Evolutionary conservation across 495 filamentous ascomycete species (phyloP), one percentile per base, ranked within the genome.

Genomic region (Talaromyces wortmannii): DNA sequence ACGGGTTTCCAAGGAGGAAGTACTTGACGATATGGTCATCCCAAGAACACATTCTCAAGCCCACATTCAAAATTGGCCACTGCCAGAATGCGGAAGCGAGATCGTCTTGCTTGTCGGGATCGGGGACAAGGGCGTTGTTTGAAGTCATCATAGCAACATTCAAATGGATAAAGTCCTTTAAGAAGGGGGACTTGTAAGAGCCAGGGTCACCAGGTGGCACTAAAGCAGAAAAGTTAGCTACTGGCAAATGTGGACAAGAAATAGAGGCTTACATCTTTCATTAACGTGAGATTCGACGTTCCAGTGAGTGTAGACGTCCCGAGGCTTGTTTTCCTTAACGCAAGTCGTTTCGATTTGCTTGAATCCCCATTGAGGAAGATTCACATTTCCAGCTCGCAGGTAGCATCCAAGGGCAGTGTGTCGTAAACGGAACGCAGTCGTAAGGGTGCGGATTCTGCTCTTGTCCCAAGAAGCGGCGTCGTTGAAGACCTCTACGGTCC

Each of bases 91-190:
- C 81, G 16, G 94, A 97, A 45, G 94, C 95, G 31, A 98, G 79
- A 66, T 98, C 94, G 66, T 98, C 94, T 72, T 97, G 94, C 79
- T 98, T 98, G 70, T 98, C 94, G 4, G 94, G 95, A 64, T 98
- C 95, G 10, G 94, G 94, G 45, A 98, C 92, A 17, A 98, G 82
- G 42, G 94, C 94, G 67, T 98, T 98, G 76, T 98, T 98, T 12
- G 95, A 97, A 15, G 94, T 98, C 95, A 97, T 97, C 94, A 98
- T 98, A 52, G 95, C 94, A 55, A 98, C 94, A 70, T 98, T 98
- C 48, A 98, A 67, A 67, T 98, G 94, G 61, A 98, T 83, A 69
- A 98, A 98, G 72, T 97, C 95, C 64, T 90, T 90, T 55, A 95
- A 70, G 77, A 98, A 98, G 2, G 95, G 92, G 0, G 92, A 97